Evolutionary conservation across 805 yeast genomes (phyloP).

Genomic region (Metschnikowia lunata): DNA sequence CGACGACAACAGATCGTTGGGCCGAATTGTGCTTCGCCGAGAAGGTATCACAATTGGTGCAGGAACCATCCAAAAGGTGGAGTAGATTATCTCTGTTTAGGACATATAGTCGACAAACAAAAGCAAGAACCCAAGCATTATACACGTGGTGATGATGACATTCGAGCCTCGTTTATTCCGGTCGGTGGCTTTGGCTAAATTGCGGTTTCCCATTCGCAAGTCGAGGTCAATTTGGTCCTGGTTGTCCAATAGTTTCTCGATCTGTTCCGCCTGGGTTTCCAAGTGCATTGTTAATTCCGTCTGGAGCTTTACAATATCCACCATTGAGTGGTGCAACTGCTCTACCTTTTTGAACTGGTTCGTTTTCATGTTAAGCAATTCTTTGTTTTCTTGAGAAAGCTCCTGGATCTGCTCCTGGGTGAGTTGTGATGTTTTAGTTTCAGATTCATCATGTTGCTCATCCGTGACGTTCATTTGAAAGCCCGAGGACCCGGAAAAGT

Average conservation of each 20-base stretch:
- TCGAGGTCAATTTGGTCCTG: conserved; percentile 65
- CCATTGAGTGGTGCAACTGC: conserved; percentile 54
- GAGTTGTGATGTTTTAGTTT: conserved; percentile 10
- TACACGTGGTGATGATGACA: conserved; percentile 50
- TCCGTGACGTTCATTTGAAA: conserved; percentile 12
- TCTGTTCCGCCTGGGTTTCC: conserved; percentile 65
- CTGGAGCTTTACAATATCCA: conserved; percentile 73
- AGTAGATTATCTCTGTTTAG: neutral
- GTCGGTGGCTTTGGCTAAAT: conserved; percentile 62
- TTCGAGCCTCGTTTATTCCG: conserved; percentile 58
- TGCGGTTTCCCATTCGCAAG: conserved; percentile 65
- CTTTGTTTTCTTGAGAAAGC: conserved; percentile 56
- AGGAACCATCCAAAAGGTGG: conserved; percentile 39
- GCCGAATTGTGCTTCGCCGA: conserved; percentile 64
- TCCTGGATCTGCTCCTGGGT: conserved; percentile 55
- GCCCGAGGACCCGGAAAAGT: conserved; percentile 10
- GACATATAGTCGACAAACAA: conserved; percentile 47
- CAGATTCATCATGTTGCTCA: neutral
- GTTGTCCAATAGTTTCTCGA: conserved; percentile 56
- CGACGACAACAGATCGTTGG: conserved; percentile 47
- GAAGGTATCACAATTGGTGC: conserved; percentile 72
- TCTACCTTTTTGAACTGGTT: conserved; percentile 58
- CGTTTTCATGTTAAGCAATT: conserved; percentile 50
- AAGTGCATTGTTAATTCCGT: conserved; percentile 71
- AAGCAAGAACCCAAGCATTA: conserved; percentile 53